These are phyloP conservation scores for Debaryomyces castellii DNA, from an alignment of 805 yeast genomes.

Conservation along the genomic window DNA sequence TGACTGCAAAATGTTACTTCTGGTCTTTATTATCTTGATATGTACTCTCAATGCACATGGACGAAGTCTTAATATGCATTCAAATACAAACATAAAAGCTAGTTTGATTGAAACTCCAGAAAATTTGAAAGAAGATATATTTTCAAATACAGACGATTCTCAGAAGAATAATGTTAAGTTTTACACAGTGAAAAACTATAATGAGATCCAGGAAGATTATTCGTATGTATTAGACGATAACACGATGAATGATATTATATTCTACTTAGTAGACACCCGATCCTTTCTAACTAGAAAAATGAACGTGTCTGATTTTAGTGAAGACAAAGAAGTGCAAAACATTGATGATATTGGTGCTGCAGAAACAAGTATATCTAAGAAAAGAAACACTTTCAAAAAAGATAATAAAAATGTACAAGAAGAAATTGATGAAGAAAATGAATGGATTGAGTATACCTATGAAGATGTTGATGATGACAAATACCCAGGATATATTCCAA, in stretches of 20 bases:
- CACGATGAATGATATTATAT: not conserved
- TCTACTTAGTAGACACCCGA: slow-evolving; percentile 2
- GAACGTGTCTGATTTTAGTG: too few relatives aligned
- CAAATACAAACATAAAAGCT: not conserved
- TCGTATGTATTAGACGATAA: slow-evolving; percentile 1
- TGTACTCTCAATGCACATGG: not conserved
- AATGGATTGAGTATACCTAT: slow-evolving; percentile 12
- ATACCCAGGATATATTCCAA: slow-evolving; percentile 16
- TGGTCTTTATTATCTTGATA: not conserved
- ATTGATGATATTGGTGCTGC: slow-evolving; percentile 4
- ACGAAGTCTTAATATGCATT: too few relatives aligned
- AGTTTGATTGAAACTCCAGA: not conserved
- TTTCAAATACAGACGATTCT: not conserved
- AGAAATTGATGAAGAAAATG: not conserved
- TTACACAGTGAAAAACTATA: slow-evolving; percentile 1
- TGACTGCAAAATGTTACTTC: not conserved
- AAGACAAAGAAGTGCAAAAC: not conserved
- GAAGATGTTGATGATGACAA: slow-evolving; percentile 3
- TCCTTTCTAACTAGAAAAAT: not conserved
- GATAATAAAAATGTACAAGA: too few relatives aligned
- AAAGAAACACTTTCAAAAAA: too few relatives aligned
- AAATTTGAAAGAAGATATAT: not conserved
- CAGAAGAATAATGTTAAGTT: not conserved
- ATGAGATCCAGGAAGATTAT: slow-evolving; percentile 2
- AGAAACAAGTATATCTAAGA: not conserved